Conservation (phyloP, 2,329 filamentous ascomycete species). For the Rhynchosporium secalis region DNA sequence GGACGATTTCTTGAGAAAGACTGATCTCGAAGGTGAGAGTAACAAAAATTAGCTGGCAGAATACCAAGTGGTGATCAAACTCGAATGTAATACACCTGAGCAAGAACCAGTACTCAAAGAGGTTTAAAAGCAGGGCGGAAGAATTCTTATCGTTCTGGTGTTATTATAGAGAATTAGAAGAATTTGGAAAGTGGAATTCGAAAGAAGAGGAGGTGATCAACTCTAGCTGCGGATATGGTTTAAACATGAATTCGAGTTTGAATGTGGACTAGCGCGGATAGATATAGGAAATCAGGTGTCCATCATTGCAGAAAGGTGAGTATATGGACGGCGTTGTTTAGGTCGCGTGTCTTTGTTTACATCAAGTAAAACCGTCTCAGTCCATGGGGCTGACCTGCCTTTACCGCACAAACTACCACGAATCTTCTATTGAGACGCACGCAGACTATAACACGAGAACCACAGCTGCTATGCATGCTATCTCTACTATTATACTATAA, state of each 20-base stretch:
- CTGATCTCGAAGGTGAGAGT: background rate
- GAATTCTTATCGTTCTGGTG: background rate
- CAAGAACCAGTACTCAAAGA: background rate
- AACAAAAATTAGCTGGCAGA: background rate
- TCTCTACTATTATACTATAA: no score
- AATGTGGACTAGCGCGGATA: background rate
- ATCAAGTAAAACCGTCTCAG: background rate
- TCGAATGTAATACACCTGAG: background rate
- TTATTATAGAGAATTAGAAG: background rate
- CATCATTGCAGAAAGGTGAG: background rate
- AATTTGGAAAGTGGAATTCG: background rate
- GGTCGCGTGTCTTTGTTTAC: conserved; percentile 1
- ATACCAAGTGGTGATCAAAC: background rate
- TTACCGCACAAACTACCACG: background rate
- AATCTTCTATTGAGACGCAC: no score
- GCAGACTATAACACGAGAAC: no score
- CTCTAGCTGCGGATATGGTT: background rate
- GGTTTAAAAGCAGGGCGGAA: background rate
- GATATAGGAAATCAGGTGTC: background rate
- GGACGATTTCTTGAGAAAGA: background rate
- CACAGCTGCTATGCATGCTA: no score
- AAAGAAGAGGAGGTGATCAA: background rate
- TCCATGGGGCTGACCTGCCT: background rate
- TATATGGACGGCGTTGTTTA: background rate
- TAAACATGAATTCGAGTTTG: background rate